A percentile compares a stretch with the other conserved stretches of the same genome.
These are phyloP conservation scores for Emydomyces testavorans DNA, from an alignment of 2,329 filamentous ascomycete species.

Conservation along the genomic window DNA sequence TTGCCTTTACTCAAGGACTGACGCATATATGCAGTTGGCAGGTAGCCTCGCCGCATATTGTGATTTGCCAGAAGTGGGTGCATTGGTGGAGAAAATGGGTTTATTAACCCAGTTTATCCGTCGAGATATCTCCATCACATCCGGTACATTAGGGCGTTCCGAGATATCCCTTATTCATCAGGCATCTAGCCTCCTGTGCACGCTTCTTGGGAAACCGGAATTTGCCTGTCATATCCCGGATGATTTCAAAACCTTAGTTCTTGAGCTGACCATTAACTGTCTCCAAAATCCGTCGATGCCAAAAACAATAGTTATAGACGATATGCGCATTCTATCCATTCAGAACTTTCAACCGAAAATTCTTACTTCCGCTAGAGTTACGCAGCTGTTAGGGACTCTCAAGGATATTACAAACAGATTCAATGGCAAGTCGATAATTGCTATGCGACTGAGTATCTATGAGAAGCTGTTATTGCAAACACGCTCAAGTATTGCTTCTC, in stretches of 20 bases:
- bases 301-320: slow-evolving; percentile 66
- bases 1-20: slow-evolving; percentile 60
- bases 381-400: slow-evolving; percentile 58
- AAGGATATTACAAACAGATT: slow-evolving; percentile 61
- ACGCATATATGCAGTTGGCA: slow-evolving; percentile 75
- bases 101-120: slow-evolving; percentile 71
- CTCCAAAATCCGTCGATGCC: slow-evolving; percentile 57
- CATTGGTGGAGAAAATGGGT: slow-evolving; percentile 62
- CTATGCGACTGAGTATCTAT: slow-evolving; percentile 68
- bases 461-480: slow-evolving; percentile 63
- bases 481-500: slow-evolving; percentile 55
- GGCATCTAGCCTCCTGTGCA: slow-evolving; percentile 63
- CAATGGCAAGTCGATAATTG: slow-evolving; percentile 68
- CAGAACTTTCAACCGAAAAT: slow-evolving; percentile 67
- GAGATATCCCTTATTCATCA: slow-evolving; percentile 65
- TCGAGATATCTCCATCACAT: slow-evolving; percentile 61
- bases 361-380: slow-evolving; percentile 60
- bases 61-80: slow-evolving; percentile 62
- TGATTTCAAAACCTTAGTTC: slow-evolving; percentile 67
- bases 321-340: slow-evolving; percentile 68
- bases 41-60: slow-evolving; percentile 69
- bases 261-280: slow-evolving; percentile 67
- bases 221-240: slow-evolving; percentile 59
- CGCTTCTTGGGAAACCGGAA: slow-evolving; percentile 63
- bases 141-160: slow-evolving; percentile 39